Evolutionary conservation across 2,329 filamentous ascomycete genomes (phyloP).

Genomic region (Davidsoniella australis): DNA sequence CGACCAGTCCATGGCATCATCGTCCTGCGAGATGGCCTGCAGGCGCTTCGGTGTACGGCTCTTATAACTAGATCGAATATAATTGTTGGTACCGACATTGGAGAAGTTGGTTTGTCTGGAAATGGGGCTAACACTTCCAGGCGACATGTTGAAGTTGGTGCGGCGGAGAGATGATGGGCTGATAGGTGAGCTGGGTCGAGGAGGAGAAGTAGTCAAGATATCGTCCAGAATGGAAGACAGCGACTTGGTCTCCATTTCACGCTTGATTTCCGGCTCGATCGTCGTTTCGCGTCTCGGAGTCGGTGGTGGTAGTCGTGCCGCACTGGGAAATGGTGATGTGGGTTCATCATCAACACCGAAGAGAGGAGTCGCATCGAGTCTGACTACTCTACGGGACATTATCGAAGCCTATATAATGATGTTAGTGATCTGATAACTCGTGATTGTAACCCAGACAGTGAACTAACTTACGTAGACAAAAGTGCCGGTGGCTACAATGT

Average conservation of each 20-base stretch:
- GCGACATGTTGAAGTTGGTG: conserved; percentile 8
- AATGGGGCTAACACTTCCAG: conserved; percentile 5
- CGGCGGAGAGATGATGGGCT: conserved; percentile 8
- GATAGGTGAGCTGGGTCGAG: conserved; percentile 14
- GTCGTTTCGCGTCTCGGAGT: neutral
- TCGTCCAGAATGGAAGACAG: conserved; percentile 32
- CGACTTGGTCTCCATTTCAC: conserved; percentile 21
- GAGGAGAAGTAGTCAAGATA: conserved; percentile 18
- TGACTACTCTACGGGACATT: conserved; percentile 14
- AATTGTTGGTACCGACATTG: neutral
- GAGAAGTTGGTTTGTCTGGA: conserved; percentile 6
- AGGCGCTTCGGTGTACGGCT: conserved; percentile 7
- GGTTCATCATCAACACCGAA: conserved; percentile 21
- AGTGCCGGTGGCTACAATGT: conserved; percentile 36
- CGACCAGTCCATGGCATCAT: conserved; percentile 52
- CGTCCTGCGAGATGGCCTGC: conserved; percentile 22
- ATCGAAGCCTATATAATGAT: neutral
- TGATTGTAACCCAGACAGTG: too few relatives aligned
- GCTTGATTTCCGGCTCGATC: conserved; percentile 11
- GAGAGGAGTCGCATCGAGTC: conserved; percentile 39
- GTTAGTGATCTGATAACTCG: too few relatives aligned
- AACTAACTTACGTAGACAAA: conserved; percentile 36
- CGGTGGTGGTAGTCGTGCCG: neutral
- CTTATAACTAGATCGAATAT: conserved; percentile 3
- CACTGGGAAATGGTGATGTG: neutral